Conservation (phyloP, 805 yeast genomes). For the Clavispora fructus region DNA sequence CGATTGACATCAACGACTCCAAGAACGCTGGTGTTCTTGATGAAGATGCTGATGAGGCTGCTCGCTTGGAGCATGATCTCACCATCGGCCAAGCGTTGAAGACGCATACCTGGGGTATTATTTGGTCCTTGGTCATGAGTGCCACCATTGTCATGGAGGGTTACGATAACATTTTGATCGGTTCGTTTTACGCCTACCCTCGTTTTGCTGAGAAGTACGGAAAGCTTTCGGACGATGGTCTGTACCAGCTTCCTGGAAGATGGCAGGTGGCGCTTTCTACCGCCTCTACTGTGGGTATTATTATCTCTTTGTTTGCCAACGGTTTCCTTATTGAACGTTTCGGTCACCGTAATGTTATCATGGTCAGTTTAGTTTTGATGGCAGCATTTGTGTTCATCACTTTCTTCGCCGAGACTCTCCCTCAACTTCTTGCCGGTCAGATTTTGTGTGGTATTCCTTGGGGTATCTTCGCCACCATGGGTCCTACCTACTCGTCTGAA, state of each 20-base stretch:
- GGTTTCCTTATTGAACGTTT: constrained; percentile 38
- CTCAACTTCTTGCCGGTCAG: constrained; percentile 39
- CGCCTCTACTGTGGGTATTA: constrained; percentile 20
- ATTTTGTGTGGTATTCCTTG: constrained; percentile 44
- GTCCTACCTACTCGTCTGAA: constrained; percentile 54
- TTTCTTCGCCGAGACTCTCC: constrained; percentile 40
- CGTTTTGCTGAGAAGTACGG: constrained; percentile 7
- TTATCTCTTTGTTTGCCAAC: constrained; percentile 39
- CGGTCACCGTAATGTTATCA: constrained; percentile 39
- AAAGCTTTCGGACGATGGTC: not conserved
- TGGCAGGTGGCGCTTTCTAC: constrained; percentile 20
- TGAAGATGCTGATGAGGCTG: constrained; percentile 17
- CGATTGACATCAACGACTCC: not conserved
- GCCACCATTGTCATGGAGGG: constrained; percentile 11
- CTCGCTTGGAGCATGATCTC: constrained; percentile 17
- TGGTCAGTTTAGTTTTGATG: constrained; percentile 21
- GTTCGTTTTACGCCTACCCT: constrained; percentile 8
- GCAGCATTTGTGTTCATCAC: constrained; percentile 41
- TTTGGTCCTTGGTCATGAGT: constrained; percentile 7
- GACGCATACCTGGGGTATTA: constrained; percentile 9
- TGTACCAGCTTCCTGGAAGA: constrained; percentile 4
- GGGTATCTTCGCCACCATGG: constrained; percentile 52
- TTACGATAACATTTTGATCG: constrained; percentile 9
- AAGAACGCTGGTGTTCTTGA: not conserved
- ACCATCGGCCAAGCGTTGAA: constrained; percentile 7